A percentile compares a stretch with the other conserved stretches of the same genome.
phyloP scores from a whole-genome alignment of 1,284 basidiomycete species.

The Moesziomyces aphidis region DNA sequence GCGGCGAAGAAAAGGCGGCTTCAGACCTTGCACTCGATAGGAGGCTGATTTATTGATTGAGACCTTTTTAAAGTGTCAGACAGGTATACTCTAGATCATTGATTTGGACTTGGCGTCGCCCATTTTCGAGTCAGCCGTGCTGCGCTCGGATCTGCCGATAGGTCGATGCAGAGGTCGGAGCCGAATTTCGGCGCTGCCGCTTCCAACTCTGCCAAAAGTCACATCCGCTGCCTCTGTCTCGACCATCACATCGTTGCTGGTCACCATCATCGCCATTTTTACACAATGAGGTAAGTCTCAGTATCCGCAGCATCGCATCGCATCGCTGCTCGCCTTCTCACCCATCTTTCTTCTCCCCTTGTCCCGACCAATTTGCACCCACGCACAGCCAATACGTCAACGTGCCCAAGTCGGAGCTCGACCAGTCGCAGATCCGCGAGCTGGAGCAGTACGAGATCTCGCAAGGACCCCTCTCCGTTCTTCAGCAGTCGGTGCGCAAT shows the following conservation, averaged over 20 bases:
- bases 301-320: too few relatives aligned
- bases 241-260: neutral
- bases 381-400: conserved; percentile 89
- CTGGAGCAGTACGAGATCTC: conserved; percentile 75
- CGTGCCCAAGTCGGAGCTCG: conserved; percentile 95
- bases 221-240: conserved; percentile 3
- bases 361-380: too few relatives aligned
- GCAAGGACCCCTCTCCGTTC: conserved; percentile 88
- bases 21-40: too few relatives aligned
- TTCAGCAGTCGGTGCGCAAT: conserved; percentile 97
- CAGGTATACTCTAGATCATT: neutral
- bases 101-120: neutral
- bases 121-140: conserved; percentile 16
- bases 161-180: conserved; percentile 17
- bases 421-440: conserved; percentile 93
- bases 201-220: neutral
- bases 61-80: too few relatives aligned
- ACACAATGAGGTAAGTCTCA: neutral
- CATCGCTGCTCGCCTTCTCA: neutral
- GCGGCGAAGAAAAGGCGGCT: conserved; percentile 3
- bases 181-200: conserved; percentile 13
- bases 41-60: conserved; percentile 5
- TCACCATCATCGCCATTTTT: neutral
- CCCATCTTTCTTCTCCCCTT: neutral
- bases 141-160: neutral